These are phyloP conservation scores for Abeoforma whisleri DNA, from an alignment of 78 protist species.

Conservation along the genomic window DNA sequence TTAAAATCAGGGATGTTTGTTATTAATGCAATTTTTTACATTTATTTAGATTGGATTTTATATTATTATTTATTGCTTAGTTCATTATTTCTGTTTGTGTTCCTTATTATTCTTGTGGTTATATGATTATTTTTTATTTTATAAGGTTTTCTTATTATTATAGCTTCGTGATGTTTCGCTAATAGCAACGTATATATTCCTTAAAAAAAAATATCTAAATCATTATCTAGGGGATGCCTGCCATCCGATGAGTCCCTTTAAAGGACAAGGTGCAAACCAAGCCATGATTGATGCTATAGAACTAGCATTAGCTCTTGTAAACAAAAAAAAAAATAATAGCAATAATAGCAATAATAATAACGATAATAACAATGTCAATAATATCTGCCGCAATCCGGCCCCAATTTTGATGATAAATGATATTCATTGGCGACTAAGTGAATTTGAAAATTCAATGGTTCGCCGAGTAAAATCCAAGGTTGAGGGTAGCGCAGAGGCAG, in stretches of 20 bases:
- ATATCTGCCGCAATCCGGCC: no score
- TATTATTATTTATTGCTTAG: no score
- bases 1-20: no score
- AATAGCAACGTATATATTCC: no score
- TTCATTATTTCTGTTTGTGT: not conserved
- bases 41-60: no score
- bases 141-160: not conserved
- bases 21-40: no score
- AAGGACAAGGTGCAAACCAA: slow-evolving; percentile 37
- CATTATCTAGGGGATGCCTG: slow-evolving; percentile 14
- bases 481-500: slow-evolving; percentile 32
- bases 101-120: not conserved
- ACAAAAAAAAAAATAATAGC: no score
- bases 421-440: not conserved
- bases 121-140: not conserved
- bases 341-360: no score
- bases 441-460: slow-evolving; percentile 17
- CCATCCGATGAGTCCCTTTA: slow-evolving; percentile 39
- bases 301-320: no score
- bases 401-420: no score
- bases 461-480: slow-evolving; percentile 9
- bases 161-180: no score
- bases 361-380: no score
- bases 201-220: not conserved
- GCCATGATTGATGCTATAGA: not conserved